Base-by-base conservation (phyloP, 768 basidiomycete genomes). In the Lentinula lateritia region DNA sequence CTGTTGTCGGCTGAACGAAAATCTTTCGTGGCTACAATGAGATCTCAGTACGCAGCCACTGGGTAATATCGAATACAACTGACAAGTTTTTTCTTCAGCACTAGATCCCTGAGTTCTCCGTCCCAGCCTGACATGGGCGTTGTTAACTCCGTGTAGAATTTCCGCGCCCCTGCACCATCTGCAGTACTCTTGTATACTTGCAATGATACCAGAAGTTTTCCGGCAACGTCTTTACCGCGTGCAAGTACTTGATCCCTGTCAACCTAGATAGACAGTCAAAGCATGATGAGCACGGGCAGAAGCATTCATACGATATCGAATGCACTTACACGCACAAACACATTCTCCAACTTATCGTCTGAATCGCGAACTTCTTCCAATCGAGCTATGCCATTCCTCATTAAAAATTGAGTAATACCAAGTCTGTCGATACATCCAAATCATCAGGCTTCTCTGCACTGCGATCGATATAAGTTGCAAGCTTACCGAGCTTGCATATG, bases 161-260 rank as follows among this genome's bases (percentile, higher is more conserved):
- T 75, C 38, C 86, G 83, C n/a, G 92, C 85, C 1, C 92, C 92
- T 8, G 84, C 73, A 50, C 89, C 92, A 70, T 93, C 92, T 20
- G 92, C 92, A 2, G 89, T 91, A 69, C 89, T 89, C 82, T 88
- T 93, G 64, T 86, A 86, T 38, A 93, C 88, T 71, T 95, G 93
- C 15, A 95, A 77, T 61, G 92, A 85, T 48, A 93, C 69, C 36
- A 95, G 79, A 13, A 95, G 82, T 69, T 88, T 85, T 53, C 90
- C 92, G 58, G 83, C 86, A 7, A 82, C 85, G 59, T 80, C 79
- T 62, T 81, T 83, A 20, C 92, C 93, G 46, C 84, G 77, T 13
- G 76, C 73, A 60, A 93, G 76, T 15, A 91, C 85, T 58, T 83
- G 80, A 53, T 80, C 73, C 60, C 90, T 86, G 71, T 95, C 88